These are phyloP conservation scores for Whalleya microplaca DNA, from an alignment of 2,329 filamentous ascomycete genomes.

Conservation along the genomic window DNA sequence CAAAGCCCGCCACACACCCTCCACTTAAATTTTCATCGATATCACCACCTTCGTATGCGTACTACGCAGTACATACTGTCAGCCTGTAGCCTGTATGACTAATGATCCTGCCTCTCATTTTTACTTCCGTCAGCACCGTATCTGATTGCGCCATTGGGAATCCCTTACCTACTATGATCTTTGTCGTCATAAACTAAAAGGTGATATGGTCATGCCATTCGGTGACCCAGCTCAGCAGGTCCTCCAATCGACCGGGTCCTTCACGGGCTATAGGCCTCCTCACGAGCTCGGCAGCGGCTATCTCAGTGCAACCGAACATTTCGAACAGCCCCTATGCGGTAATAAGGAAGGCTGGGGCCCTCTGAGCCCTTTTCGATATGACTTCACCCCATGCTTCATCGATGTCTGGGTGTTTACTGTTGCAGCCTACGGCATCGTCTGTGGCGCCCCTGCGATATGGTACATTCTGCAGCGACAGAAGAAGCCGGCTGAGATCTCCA, in stretches of 20 bases:
- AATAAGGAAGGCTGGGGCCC: constrained; percentile 96
- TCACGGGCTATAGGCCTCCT: constrained; percentile 59
- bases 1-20: not conserved
- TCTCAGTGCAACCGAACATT: constrained; percentile 53
- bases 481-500: constrained; percentile 66
- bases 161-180: constrained; percentile 34
- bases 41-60: constrained; percentile 15
- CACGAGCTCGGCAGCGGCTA: constrained; percentile 61
- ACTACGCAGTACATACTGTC: not conserved
- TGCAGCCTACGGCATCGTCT: constrained; percentile 76
- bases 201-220: constrained; percentile 43
- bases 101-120: constrained; percentile 10
- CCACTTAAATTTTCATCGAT: not conserved
- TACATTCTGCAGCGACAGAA: constrained; percentile 74
- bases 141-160: constrained; percentile 35
- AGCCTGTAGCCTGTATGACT: constrained; percentile 1
- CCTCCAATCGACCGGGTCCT: constrained; percentile 61
- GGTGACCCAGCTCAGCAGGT: constrained; percentile 49
- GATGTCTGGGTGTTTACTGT: constrained; percentile 85
- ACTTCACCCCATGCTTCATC: constrained; percentile 97
- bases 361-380: constrained; percentile 81
- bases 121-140: constrained; percentile 30
- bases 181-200: constrained; percentile 23
- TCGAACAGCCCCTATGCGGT: constrained; percentile 77
- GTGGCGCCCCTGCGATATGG: constrained; percentile 78